phyloP scores from a whole-genome alignment of 1,284 basidiomycete genomes.

The Coniferiporia sulphurascens region DNA sequence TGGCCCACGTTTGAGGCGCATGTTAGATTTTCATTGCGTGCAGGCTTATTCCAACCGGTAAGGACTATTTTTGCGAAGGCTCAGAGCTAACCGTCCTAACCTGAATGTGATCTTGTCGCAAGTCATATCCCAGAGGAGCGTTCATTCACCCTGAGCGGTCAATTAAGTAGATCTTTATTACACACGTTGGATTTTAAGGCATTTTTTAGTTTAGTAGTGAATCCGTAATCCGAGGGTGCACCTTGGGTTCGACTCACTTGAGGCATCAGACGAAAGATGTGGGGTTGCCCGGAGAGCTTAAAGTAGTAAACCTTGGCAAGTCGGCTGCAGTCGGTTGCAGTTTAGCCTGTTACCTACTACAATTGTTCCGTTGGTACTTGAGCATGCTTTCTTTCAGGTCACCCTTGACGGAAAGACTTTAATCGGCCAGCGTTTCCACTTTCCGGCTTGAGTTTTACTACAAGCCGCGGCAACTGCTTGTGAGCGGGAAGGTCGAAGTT shows the following conservation, averaged over 20 bases:
- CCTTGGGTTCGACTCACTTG: too few species aligned
- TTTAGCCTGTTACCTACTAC: background rate
- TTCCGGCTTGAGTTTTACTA: too few species aligned
- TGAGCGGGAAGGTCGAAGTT: too few species aligned
- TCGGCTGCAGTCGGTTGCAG: background rate
- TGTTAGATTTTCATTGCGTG: background rate
- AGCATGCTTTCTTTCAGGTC: too few species aligned
- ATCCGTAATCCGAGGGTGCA: background rate
- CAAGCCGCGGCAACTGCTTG: too few species aligned
- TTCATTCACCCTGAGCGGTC: background rate
- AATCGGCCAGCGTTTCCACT: too few species aligned
- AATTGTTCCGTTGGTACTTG: too few species aligned
- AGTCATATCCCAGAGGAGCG: background rate
- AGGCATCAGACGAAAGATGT: too few species aligned
- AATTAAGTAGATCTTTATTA: background rate
- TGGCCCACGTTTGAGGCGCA: constrained; percentile 5
- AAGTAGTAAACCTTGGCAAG: too few species aligned
- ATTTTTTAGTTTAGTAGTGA: background rate
- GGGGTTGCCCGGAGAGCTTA: too few species aligned
- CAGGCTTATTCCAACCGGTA: background rate
- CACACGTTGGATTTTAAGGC: background rate
- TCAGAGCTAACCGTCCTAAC: background rate
- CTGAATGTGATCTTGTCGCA: background rate
- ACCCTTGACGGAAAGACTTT: too few species aligned
- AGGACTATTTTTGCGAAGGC: background rate